Conservation (phyloP, 2,329 filamentous ascomycete genomes). For the Fusarium coffeatum region DNA sequence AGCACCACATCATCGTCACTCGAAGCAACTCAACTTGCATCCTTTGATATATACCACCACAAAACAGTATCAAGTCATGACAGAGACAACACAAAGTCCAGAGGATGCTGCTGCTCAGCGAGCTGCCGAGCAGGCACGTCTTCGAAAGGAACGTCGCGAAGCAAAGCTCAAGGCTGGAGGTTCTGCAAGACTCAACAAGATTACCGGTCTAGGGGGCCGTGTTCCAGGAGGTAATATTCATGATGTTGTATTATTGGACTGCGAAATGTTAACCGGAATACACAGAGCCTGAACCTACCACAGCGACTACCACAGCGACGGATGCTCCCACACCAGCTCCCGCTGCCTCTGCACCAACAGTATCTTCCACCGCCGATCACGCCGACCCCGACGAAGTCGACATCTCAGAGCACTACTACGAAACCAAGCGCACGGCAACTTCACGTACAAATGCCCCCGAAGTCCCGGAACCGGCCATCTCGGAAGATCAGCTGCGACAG, state of each 20-base stretch:
- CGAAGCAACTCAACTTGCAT: not conserved
- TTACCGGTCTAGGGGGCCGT: constrained; percentile 73
- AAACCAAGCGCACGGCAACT: constrained; percentile 58
- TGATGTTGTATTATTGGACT: not conserved
- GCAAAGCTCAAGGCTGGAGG: constrained; percentile 82
- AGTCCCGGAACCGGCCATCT: constrained; percentile 52
- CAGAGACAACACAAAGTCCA: constrained; percentile 52
- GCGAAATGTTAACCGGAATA: not conserved
- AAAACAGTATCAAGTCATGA: constrained; percentile 49
- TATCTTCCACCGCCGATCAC: constrained; percentile 52
- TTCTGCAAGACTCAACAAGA: constrained; percentile 76
- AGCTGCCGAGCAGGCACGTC: constrained; percentile 73
- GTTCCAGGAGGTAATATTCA: constrained; percentile 48
- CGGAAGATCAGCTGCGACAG: constrained; percentile 72
- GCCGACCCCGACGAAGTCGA: constrained; percentile 81
- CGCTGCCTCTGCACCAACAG: constrained; percentile 47
- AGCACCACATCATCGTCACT: constrained; percentile 30
- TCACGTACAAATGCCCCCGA: constrained; percentile 46
- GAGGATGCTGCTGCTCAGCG: constrained; percentile 62
- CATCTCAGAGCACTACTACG: constrained; percentile 79
- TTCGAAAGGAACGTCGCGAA: constrained; percentile 82
- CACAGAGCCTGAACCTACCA: constrained; percentile 22
- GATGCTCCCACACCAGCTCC: constrained; percentile 46
- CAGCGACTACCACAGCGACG: constrained; percentile 43
- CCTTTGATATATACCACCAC: not conserved